A percentile compares a stretch with the other conserved stretches of the same genome.
These are phyloP conservation scores for Cordyceps pruinosa DNA, from an alignment of 2,329 filamentous ascomycete genomes.

Conservation along the genomic window DNA sequence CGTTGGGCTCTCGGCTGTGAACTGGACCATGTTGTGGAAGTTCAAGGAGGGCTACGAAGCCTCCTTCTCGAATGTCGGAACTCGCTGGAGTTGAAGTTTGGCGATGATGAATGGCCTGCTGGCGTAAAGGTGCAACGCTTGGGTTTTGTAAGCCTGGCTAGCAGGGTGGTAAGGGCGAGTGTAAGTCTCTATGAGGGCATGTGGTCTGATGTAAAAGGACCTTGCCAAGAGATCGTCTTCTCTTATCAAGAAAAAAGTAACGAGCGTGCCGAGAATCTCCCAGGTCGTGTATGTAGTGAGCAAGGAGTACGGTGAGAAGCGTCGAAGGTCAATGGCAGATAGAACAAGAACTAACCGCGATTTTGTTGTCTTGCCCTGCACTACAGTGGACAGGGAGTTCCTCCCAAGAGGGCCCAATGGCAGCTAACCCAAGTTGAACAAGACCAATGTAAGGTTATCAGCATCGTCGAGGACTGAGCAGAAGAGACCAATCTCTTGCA, in stretches of 20 bases:
- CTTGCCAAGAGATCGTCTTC: not conserved
- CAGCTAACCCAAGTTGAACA: not conserved
- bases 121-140: not conserved
- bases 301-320: not conserved
- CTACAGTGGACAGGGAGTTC: not conserved
- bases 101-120: not conserved
- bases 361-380: not conserved
- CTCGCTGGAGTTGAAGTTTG: not conserved
- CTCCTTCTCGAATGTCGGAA: not conserved
- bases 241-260: not conserved
- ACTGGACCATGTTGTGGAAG: not conserved
- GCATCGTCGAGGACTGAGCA: slow-evolving; percentile 5
- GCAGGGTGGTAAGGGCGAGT: too few relatives aligned
- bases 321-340: not conserved
- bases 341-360: not conserved
- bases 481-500: not conserved
- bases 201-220: not conserved
- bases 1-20: not conserved
- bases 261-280: not conserved
- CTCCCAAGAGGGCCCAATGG: not conserved
- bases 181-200: not conserved
- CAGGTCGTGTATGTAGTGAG: not conserved
- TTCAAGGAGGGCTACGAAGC: not conserved
- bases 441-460: not conserved
- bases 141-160: not conserved